phyloP scores from a whole-genome alignment of 108 stramenopile species.

The Nitzschia sp. region DNA sequence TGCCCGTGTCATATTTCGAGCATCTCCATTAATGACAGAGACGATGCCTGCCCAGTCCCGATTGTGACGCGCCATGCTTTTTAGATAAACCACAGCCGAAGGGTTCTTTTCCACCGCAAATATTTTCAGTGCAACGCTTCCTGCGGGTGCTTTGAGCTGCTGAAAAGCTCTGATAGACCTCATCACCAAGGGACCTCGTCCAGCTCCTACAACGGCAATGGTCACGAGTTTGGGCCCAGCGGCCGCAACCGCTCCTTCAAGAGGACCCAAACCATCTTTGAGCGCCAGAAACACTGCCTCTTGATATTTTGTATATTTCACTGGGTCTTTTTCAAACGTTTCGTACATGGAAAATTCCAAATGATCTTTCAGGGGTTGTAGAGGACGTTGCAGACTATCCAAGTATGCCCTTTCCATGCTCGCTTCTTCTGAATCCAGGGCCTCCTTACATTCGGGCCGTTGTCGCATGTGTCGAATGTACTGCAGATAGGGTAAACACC shows the following conservation, averaged over 20 bases:
- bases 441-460: conserved; percentile 28
- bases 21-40: conserved; percentile 89
- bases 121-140: conserved; percentile 44
- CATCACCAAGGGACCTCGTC: conserved; percentile 94
- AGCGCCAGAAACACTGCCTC: conserved; percentile 73
- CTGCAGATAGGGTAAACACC: conserved; percentile 74
- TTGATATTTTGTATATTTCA: conserved; percentile 94
- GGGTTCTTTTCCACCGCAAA: conserved; percentile 96
- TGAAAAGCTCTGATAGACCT: conserved; percentile 71
- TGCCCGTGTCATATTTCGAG: conserved; percentile 68
- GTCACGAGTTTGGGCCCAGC: conserved; percentile 27
- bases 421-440: conserved; percentile 74
- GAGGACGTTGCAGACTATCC: conserved; percentile 94
- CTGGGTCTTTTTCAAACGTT: conserved; percentile 96
- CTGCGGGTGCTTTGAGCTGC: conserved; percentile 37
- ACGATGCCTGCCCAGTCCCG: conserved; percentile 76
- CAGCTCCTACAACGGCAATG: conserved; percentile 95
- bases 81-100: conserved; percentile 93
- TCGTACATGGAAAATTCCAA: conserved; percentile 97
- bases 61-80: conserved; percentile 65
- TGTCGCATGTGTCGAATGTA: conserved; percentile 90
- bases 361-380: conserved; percentile 97
- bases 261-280: conserved; percentile 36
- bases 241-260: background rate
- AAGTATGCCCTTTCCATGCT: conserved; percentile 74